phyloP scores from a whole-genome alignment of 1,284 basidiomycete species.

The Austroboletus rostrupii region DNA sequence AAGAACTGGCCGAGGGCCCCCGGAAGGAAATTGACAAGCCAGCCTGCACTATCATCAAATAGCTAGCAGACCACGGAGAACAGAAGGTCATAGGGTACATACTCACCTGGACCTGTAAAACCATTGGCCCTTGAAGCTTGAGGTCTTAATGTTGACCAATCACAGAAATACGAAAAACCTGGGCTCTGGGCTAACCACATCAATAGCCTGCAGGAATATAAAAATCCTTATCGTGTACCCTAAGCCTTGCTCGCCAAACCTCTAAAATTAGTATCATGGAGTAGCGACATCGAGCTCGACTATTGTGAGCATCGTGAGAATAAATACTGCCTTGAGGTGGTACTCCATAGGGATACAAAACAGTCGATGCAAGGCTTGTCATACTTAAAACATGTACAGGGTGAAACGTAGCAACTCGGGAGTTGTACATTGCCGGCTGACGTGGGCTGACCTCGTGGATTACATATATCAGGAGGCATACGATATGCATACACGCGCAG shows the following conservation, averaged over 20 bases:
- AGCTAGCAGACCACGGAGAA: no score
- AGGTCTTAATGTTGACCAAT: background rate
- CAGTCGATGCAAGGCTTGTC: background rate
- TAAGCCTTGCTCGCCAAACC: background rate
- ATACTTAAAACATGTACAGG: no score
- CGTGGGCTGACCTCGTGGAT: background rate
- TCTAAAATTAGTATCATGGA: background rate
- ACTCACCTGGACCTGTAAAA: background rate
- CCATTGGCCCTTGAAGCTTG: background rate
- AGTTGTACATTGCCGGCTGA: background rate
- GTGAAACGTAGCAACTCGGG: background rate
- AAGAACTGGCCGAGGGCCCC: constrained; percentile 7
- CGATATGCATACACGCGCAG: background rate
- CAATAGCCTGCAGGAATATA: background rate
- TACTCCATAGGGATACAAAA: no score
- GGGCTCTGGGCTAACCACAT: background rate
- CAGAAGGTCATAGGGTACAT: background rate
- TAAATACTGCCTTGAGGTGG: no score
- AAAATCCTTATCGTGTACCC: background rate
- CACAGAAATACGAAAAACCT: background rate
- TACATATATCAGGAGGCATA: background rate
- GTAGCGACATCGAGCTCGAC: background rate
- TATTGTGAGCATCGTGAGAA: background rate
- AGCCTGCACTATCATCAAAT: background rate
- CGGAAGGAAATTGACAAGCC: background rate